phyloP scores from a whole-genome alignment of 331 rosid genomes.

The Pyrus hybrid region DNA sequence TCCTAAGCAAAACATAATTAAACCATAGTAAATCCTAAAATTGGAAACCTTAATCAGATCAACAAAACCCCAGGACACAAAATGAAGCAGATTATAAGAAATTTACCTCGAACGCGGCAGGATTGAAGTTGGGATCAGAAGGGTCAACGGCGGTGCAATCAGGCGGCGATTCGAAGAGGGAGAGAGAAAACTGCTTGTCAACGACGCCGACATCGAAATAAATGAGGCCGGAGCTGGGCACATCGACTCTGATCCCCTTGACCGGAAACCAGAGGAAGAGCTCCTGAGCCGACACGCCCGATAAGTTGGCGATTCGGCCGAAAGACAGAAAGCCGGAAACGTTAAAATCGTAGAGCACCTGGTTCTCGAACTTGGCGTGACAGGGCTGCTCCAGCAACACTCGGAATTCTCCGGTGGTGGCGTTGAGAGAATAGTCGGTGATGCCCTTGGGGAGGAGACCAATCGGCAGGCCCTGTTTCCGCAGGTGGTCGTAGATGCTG shows the following conservation, averaged over 20 bases:
- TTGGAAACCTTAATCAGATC: neutral
- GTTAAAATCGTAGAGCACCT: constrained; percentile 68
- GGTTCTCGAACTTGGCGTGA: constrained; percentile 81
- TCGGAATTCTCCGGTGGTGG: constrained; percentile 33
- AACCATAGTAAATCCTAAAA: neutral
- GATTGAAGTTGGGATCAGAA: constrained; percentile 10
- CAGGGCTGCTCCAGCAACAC: constrained; percentile 56
- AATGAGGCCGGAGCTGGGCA: constrained; percentile 62
- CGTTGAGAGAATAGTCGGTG: constrained; percentile 35
- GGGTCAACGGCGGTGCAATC: constrained; percentile 58
- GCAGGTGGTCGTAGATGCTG: constrained; percentile 51
- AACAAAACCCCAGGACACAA: neutral
- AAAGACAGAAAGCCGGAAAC: constrained; percentile 48
- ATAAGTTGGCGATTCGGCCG: constrained; percentile 55
- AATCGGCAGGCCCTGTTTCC: constrained; percentile 57
- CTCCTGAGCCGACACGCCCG: constrained; percentile 80
- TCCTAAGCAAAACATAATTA: neutral
- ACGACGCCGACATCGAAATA: constrained; percentile 88
- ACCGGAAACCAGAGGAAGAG: constrained; percentile 89
- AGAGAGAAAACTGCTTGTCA: constrained; percentile 75
- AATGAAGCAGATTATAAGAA: neutral
- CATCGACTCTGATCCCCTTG: constrained; percentile 72
- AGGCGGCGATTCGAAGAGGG: constrained; percentile 74
- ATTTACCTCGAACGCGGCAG: neutral
- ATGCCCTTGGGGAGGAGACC: constrained; percentile 75